Conservation (phyloP, 2,329 filamentous ascomycete genomes). For the Alternaria incomplexa region DNA sequence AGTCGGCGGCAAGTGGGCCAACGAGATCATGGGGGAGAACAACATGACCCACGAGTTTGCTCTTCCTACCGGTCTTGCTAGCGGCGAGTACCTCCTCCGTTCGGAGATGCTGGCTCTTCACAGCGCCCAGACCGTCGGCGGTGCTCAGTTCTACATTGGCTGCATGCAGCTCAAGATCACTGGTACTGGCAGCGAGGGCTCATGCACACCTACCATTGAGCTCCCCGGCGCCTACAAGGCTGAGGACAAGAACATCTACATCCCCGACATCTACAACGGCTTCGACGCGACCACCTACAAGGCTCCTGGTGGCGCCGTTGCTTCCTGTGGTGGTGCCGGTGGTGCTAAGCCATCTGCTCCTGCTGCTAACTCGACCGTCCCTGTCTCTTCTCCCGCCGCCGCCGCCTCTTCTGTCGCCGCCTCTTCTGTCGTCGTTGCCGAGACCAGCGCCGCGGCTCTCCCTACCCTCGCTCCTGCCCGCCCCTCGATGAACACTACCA, state of each 20-base stretch:
- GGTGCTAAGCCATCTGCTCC: slow-evolving; percentile 14
- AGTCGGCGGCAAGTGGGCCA: slow-evolving; percentile 40
- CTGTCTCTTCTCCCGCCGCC: slow-evolving; percentile 6
- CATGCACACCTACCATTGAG: slow-evolving; percentile 47
- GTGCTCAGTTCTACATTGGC: slow-evolving; percentile 56
- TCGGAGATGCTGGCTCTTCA: slow-evolving; percentile 57
- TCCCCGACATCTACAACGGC: slow-evolving; percentile 46
- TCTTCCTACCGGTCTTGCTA: slow-evolving; percentile 49
- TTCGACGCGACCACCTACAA: slow-evolving; percentile 37
- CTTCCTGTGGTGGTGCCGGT: slow-evolving; percentile 31
- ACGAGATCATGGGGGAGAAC: slow-evolving; percentile 44
- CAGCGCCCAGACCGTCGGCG: slow-evolving; percentile 42
- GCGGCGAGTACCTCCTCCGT: slow-evolving; percentile 50
- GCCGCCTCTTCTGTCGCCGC: not conserved
- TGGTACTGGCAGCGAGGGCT: slow-evolving; percentile 44
- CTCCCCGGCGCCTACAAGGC: slow-evolving; percentile 50
- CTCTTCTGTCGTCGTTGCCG: not conserved
- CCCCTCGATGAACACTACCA: slow-evolving; percentile 7
- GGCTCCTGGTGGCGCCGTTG: slow-evolving; percentile 39
- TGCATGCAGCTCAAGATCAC: slow-evolving; percentile 50
- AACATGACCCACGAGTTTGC: slow-evolving; percentile 48
- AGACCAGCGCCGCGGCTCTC: slow-evolving; percentile 4
- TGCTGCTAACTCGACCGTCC: slow-evolving; percentile 18
- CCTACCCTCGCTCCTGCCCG: slow-evolving; percentile 1
- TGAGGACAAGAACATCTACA: slow-evolving; percentile 43